A percentile compares a stretch with the other conserved stretches of the same genome.
Conservation (phyloP, 179 eudicot genomes). For the Monotropa hypopitys region DNA sequence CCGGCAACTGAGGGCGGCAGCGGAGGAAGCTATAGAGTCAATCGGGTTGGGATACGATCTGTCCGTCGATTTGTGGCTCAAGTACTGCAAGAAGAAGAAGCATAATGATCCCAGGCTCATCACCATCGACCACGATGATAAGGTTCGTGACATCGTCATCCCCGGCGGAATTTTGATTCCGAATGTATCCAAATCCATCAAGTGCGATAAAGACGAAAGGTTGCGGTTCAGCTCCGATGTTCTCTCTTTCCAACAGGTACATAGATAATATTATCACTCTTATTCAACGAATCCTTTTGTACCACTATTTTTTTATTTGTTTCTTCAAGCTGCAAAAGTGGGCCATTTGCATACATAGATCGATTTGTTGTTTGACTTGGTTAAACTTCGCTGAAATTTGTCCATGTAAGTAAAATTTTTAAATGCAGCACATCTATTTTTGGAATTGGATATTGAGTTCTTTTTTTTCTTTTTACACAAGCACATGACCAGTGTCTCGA, state of each 20-base stretch:
- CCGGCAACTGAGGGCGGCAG: slow-evolving; percentile 32
- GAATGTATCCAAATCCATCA: slow-evolving; percentile 51
- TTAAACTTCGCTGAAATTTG: neutral
- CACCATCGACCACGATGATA: slow-evolving; percentile 38
- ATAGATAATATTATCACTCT: neutral
- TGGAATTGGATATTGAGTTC: neutral
- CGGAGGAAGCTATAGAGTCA: slow-evolving; percentile 54
- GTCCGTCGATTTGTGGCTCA: slow-evolving; percentile 44
- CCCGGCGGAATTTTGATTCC: slow-evolving; percentile 70
- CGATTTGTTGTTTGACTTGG: neutral
- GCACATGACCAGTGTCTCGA: neutral
- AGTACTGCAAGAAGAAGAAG: slow-evolving; percentile 44
- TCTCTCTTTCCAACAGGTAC: slow-evolving; percentile 65
- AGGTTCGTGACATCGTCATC: slow-evolving; percentile 44
- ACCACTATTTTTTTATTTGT: neutral
- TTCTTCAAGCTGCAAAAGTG: neutral
- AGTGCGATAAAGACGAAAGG: slow-evolving; percentile 85
- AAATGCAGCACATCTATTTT: no score
- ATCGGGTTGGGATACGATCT: slow-evolving; percentile 77
- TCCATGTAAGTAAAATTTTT: neutral
- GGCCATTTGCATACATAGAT: neutral
- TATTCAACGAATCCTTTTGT: neutral
- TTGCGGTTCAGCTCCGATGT: slow-evolving; percentile 74
- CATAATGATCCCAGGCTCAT: slow-evolving; percentile 37
- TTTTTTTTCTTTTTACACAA: neutral